phyloP scores from a whole-genome alignment of 1,284 basidiomycete genomes.

The Austropuccinia psidii region DNA sequence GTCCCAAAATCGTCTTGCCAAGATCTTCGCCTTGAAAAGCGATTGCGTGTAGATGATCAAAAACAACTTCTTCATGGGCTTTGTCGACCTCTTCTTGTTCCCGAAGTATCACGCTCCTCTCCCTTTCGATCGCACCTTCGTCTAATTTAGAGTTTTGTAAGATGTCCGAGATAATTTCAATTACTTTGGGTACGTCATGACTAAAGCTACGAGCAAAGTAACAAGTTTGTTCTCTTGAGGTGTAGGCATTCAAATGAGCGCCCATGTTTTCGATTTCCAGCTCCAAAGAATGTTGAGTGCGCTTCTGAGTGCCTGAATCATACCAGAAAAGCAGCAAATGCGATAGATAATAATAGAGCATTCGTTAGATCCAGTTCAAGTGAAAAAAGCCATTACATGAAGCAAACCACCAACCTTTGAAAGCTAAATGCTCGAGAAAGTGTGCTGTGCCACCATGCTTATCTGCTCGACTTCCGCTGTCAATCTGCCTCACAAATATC shows the following conservation, averaged over 20 bases:
- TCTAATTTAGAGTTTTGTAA: conserved; percentile 97
- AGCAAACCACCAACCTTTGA: conserved; percentile 45
- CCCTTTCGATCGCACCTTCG: conserved; percentile 76
- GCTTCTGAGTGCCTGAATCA: conserved; percentile 74
- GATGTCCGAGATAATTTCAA: conserved; percentile 98
- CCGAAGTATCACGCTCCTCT: conserved; percentile 91
- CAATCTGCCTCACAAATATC: conserved; percentile 54
- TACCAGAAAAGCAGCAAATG: not conserved
- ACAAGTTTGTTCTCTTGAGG: conserved; percentile 96
- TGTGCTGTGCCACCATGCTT: conserved; percentile 93
- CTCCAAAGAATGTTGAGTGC: conserved; percentile 85
- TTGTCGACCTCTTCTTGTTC: conserved; percentile 99
- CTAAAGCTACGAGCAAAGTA: conserved; percentile 99
- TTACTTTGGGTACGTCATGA: conserved; percentile 82
- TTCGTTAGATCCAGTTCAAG: not conserved
- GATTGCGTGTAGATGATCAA: conserved; percentile 93
- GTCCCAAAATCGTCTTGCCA: conserved; percentile 94
- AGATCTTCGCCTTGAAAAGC: conserved; percentile 90
- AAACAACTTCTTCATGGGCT: conserved; percentile 95
- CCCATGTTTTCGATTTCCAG: conserved; percentile 98
- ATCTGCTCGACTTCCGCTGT: conserved; percentile 93
- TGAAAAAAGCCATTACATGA: not conserved
- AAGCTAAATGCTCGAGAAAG: conserved; percentile 94
- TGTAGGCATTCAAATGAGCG: conserved; percentile 97
- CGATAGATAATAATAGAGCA: not conserved